Percentiles rank a stretch among this genome's conserved stretches.
Conservation (phyloP, 495 filamentous ascomycete genomes). For the Penicillium malachiteum region DNA sequence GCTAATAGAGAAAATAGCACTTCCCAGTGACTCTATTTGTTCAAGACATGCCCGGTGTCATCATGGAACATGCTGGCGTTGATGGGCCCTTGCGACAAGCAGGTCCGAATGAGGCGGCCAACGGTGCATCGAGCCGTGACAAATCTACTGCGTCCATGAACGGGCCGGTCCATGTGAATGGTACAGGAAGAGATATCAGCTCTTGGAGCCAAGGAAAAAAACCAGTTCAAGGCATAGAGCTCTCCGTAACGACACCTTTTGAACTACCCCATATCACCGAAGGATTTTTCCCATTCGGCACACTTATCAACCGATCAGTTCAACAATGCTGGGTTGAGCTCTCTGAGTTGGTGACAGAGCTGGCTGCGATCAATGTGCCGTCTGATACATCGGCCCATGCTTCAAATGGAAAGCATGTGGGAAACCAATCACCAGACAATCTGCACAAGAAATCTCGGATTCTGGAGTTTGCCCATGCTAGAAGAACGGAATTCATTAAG, state of each 20-base stretch:
- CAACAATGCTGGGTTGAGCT: conserved; percentile 81
- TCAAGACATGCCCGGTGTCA: conserved; percentile 47
- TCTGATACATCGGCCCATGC: conserved; percentile 27
- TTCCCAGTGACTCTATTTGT: background rate
- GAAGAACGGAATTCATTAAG: conserved; percentile 80
- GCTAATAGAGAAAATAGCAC: conserved; percentile 9
- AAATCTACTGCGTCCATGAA: conserved; percentile 25
- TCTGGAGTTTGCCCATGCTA: conserved; percentile 66
- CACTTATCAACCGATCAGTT: conserved; percentile 69
- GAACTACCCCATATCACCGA: conserved; percentile 78
- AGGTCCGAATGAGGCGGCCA: conserved; percentile 23
- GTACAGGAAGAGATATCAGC: conserved; percentile 16
- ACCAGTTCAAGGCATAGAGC: conserved; percentile 1
- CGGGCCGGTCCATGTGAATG: conserved; percentile 33
- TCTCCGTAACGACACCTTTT: conserved; percentile 45
- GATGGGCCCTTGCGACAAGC: conserved; percentile 29
- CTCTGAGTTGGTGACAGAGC: conserved; percentile 62
- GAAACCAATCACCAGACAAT: conserved; percentile 64
- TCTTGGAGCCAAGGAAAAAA: conserved; percentile 14
- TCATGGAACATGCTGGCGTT: conserved; percentile 43
- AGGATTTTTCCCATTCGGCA: conserved; percentile 67
- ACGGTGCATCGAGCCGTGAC: conserved; percentile 22
- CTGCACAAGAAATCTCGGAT: conserved; percentile 75
- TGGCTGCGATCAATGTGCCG: conserved; percentile 64
- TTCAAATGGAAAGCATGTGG: conserved; percentile 52